Base-by-base conservation (phyloP, 164 flowering plant species). In the Chimonanthus praecox region DNA sequence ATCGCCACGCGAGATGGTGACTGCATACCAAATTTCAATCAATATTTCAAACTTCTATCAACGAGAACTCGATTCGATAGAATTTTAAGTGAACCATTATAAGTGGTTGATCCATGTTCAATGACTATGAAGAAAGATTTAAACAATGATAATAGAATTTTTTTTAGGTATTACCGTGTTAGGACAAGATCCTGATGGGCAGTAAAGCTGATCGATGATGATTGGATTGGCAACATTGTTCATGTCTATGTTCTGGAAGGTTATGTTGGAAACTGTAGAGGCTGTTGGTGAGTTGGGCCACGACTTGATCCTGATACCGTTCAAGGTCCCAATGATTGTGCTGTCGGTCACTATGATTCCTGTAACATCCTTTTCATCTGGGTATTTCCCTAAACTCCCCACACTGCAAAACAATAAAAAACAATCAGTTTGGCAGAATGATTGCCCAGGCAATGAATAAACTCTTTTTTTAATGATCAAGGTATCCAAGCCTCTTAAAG, bases 251-350 rank as follows among this genome's bases (percentile, higher is more conserved):
- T 90, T 78, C 46, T 85, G 76, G 62, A 88, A 90, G 3, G 86
- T 86, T 80, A 90, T 81, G 78, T 88, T 82, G 15, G 82, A 75
- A 9, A 88, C 92, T 0, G 74, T 63, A 16, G 84, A 85, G 69
- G 78, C 67, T 11, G 73, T 77, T 0, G 92, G 89, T 5, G 95
- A 86, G 78, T 83, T 75, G 0, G 85, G 79, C 90, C 91, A 90
- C n/a, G 95, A 83, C 79, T 88, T 90, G 85, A 90, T 90, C 78
- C 92, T 82, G 48, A 86, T 73, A 16, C 92, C 95, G 50, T 88
- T 87, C 63, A 47, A 64, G 45, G 92, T 88, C 44, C 81, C 87
- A 1, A 70, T 79, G 47, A 89, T 51, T n/a, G 67, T 85, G 82
- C 89, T 83, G 11, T 84, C 80, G 73, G 71, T 77, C 0, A 89